phyloP scores from a whole-genome alignment of 768 basidiomycete genomes.

The Pleurotus platypus region DNA sequence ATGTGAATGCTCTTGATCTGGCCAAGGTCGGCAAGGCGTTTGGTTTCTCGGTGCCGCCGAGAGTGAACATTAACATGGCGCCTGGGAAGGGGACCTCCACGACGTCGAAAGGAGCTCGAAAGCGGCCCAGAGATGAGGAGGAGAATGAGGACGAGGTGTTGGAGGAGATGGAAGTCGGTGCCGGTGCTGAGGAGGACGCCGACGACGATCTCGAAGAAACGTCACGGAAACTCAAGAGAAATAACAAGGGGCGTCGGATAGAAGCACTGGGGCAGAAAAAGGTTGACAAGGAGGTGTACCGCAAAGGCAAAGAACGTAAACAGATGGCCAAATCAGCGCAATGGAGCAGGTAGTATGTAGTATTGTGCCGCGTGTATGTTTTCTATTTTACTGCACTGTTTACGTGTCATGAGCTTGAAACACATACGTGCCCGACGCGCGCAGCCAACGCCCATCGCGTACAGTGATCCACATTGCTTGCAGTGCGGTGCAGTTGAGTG shows the following conservation, averaged over 20 bases:
- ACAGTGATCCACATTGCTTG: too few relatives aligned
- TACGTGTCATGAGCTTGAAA: too few relatives aligned
- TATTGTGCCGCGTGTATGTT: not conserved
- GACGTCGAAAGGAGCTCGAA: constrained; percentile 30
- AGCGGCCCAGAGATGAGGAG: constrained; percentile 28
- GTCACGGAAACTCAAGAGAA: constrained; percentile 23
- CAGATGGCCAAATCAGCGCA: constrained; percentile 29
- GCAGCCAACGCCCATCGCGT: too few relatives aligned
- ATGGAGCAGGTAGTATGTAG: constrained; percentile 45
- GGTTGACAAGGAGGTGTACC: constrained; percentile 72
- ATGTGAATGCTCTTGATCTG: constrained; percentile 91
- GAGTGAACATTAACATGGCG: constrained; percentile 77
- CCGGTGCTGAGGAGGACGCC: constrained; percentile 29
- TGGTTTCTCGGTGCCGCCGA: constrained; percentile 91
- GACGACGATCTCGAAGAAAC: constrained; percentile 23
- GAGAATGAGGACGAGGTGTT: constrained; percentile 25
- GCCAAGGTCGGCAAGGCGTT: constrained; percentile 94
- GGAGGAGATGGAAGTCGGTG: constrained; percentile 36
- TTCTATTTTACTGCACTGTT: not conserved
- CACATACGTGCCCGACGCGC: too few relatives aligned
- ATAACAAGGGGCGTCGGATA: constrained; percentile 48
- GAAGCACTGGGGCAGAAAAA: constrained; percentile 62
- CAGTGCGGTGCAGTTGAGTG: not conserved
- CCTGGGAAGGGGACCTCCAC: constrained; percentile 26
- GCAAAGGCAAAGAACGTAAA: constrained; percentile 43